phyloP scores from a whole-genome alignment of 1,139 yeast genomes.

The Yamadazyma kanchanaburiensis region DNA sequence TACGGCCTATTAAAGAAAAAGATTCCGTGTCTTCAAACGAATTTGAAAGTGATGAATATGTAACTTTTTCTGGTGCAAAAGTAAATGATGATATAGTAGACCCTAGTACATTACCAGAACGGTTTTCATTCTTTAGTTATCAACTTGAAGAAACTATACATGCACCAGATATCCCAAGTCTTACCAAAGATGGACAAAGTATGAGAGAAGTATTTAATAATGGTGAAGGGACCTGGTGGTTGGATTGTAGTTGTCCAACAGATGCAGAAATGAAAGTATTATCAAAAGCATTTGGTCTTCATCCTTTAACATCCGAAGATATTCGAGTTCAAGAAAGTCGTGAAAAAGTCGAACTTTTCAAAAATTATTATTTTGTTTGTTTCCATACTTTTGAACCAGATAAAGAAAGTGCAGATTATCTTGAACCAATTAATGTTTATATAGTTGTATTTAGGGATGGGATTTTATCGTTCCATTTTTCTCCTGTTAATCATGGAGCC shows the following conservation, averaged over 20 bases:
- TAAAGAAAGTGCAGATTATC: slow-evolving; percentile 70
- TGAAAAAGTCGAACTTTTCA: slow-evolving; percentile 78
- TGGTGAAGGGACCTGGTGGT: slow-evolving; percentile 73
- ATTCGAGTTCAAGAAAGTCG: slow-evolving; percentile 82
- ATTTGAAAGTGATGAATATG: slow-evolving; percentile 22
- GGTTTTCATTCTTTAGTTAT: slow-evolving; percentile 81
- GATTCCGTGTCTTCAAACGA: not conserved
- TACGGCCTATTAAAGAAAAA: slow-evolving; percentile 8
- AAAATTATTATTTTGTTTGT: slow-evolving; percentile 74
- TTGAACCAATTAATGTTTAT: slow-evolving; percentile 86
- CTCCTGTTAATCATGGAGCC: slow-evolving; percentile 78
- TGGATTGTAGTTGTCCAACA: slow-evolving; percentile 68
- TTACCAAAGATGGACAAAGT: slow-evolving; percentile 62
- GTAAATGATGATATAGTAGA: slow-evolving; percentile 3
- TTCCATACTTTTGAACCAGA: slow-evolving; percentile 81
- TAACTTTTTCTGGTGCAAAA: slow-evolving; percentile 13
- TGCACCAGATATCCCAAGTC: slow-evolving; percentile 78
- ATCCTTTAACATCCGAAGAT: slow-evolving; percentile 84
- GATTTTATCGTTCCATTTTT: slow-evolving; percentile 78
- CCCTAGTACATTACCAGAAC: slow-evolving; percentile 45
- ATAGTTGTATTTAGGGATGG: slow-evolving; percentile 86
- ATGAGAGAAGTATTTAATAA: slow-evolving; percentile 62
- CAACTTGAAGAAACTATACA: slow-evolving; percentile 85
- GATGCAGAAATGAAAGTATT: slow-evolving; percentile 65
- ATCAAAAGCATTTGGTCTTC: slow-evolving; percentile 72